phyloP scores from a whole-genome alignment of 1,284 basidiomycete species.

The Fomitopsis betulina region DNA sequence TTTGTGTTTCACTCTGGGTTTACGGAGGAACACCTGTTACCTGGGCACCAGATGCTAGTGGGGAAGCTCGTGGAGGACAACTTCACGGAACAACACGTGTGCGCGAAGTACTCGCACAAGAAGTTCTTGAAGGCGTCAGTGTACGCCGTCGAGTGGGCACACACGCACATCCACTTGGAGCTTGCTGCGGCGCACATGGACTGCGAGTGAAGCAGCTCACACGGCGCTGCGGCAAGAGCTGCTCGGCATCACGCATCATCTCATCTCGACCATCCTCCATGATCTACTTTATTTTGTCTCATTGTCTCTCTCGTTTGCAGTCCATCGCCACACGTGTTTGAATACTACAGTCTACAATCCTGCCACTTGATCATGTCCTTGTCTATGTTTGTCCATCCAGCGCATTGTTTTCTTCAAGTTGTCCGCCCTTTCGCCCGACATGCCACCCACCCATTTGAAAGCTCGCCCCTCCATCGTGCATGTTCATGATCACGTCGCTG shows the following conservation, averaged over 20 bases:
- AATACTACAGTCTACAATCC: conserved; percentile 22
- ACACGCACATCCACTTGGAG: conserved; percentile 24
- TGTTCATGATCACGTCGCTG: conserved; percentile 11
- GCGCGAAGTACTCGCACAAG: conserved; percentile 96
- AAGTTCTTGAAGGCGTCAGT: conserved; percentile 89
- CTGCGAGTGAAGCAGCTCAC: conserved; percentile 31
- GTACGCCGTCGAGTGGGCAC: conserved; percentile 70
- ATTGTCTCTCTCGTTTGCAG: conserved; percentile 14
- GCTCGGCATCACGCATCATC: conserved; percentile 10
- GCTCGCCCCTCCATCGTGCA: neutral
- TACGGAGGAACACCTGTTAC: conserved; percentile 85
- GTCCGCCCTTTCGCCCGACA: conserved; percentile 12
- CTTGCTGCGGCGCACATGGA: conserved; percentile 41
- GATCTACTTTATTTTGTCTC: conserved; percentile 20
- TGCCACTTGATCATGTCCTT: conserved; percentile 21
- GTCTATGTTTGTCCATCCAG: conserved; percentile 25
- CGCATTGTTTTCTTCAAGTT: conserved; percentile 18
- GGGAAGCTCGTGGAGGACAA: conserved; percentile 80
- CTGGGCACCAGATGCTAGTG: conserved; percentile 80
- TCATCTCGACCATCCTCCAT: conserved; percentile 9
- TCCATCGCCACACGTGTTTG: conserved; percentile 23
- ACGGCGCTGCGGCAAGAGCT: conserved; percentile 8
- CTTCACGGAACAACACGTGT: conserved; percentile 87
- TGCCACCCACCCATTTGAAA: conserved; percentile 8
- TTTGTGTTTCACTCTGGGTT: conserved; percentile 95